A percentile compares a stretch with the other conserved stretches of the same genome.
These are phyloP conservation scores for Trichosanthes cucumerina DNA, from an alignment of 306 rosid genomes.

Conservation along the genomic window DNA sequence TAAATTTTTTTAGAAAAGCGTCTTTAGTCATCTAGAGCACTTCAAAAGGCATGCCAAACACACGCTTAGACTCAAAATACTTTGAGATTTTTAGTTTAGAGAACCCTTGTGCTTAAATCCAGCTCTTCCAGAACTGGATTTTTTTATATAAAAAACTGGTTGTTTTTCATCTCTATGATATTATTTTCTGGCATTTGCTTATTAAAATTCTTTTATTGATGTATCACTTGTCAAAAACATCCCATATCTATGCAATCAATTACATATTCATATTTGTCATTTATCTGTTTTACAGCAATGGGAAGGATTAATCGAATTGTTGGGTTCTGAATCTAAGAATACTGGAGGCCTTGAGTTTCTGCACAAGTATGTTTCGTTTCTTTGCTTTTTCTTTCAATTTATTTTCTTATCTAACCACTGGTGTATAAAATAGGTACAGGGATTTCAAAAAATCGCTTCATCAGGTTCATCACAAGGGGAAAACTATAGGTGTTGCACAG, in stretches of 20 bases:
- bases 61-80: neutral
- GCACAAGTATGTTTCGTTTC: constrained; percentile 52
- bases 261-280: neutral
- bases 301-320: constrained; percentile 87
- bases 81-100: neutral
- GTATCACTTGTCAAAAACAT: neutral
- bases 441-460: constrained; percentile 82
- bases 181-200: neutral
- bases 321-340: constrained; percentile 82
- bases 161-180: neutral
- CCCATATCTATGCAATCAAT: neutral
- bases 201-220: too few species aligned
- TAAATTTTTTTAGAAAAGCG: neutral
- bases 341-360: constrained; percentile 89
- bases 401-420: constrained; percentile 9
- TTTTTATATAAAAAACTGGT: neutral
- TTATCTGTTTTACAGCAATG: constrained; percentile 55
- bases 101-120: neutral
- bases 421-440: constrained; percentile 51
- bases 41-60: neutral
- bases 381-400: neutral
- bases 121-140: neutral
- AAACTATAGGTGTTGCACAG: constrained; percentile 52
- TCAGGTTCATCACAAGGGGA: constrained; percentile 45
- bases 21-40: neutral